A percentile compares a stretch with the other conserved stretches of the same genome.
These are phyloP conservation scores for Phytophthora capsici DNA, from an alignment of 352 stramenopile species.

Conservation along the genomic window DNA sequence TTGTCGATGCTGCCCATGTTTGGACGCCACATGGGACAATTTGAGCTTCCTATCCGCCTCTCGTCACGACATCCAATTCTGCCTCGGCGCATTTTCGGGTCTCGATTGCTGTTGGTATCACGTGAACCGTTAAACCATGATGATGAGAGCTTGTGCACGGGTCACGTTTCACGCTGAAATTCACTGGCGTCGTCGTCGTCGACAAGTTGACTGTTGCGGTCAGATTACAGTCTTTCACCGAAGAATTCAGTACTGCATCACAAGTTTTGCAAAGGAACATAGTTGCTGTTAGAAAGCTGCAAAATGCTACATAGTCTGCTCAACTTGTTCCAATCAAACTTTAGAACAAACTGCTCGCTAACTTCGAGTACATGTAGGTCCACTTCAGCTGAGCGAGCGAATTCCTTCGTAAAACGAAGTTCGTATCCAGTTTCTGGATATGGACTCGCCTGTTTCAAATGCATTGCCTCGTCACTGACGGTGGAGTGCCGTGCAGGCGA, in stretches of 20 bases:
- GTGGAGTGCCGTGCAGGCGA: slow-evolving; percentile 6
- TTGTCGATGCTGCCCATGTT: slow-evolving; percentile 12
- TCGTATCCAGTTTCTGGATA: not conserved
- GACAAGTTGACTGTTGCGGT: not conserved
- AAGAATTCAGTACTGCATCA: too few relatives aligned
- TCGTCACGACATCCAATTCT: slow-evolving; percentile 29
- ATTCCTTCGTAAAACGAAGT: not conserved
- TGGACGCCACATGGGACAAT: slow-evolving; percentile 15
- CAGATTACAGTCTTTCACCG: too few relatives aligned
- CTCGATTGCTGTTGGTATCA: slow-evolving; percentile 6
- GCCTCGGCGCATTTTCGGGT: slow-evolving; percentile 31
- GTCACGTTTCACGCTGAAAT: too few relatives aligned
- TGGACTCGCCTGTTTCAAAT: not conserved
- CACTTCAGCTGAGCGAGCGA: not conserved
- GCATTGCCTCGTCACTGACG: slow-evolving; percentile 17
- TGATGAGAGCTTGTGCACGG: not conserved
- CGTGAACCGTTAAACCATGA: not conserved
- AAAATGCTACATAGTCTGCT: too few relatives aligned
- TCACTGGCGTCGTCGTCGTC: not conserved
- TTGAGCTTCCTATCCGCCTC: slow-evolving; percentile 20
- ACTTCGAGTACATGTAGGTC: not conserved
- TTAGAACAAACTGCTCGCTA: too few relatives aligned
- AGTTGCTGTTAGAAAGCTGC: too few relatives aligned
- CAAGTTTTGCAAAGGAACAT: too few relatives aligned
- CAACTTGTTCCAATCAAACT: too few relatives aligned